Percentiles rank a stretch among this genome's conserved stretches.
Conservation (phyloP, 163 green algal genomes). For the Chlamydomonas reinhardtii region DNA sequence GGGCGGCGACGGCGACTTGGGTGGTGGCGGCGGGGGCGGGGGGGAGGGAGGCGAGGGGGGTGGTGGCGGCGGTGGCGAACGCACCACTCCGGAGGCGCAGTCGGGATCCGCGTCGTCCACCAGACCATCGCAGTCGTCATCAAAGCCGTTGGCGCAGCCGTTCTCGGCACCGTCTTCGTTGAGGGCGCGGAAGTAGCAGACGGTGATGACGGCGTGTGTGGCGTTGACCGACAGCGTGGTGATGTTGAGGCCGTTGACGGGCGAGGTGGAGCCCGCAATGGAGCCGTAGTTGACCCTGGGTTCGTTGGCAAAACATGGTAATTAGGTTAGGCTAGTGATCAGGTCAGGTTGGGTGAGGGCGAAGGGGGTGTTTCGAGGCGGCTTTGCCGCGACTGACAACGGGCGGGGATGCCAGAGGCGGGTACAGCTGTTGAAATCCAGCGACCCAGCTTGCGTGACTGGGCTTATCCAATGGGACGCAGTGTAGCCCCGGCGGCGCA, state of each 20-base stretch:
- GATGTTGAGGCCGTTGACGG: background rate
- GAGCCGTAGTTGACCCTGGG: background rate
- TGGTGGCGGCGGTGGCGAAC: background rate
- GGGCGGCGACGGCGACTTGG: background rate
- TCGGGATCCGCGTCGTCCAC: background rate
- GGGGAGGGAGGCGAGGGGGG: background rate
- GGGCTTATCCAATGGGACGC: background rate
- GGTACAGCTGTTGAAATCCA: no score
- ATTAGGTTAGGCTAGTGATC: no score
- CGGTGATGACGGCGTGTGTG: background rate
- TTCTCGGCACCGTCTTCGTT: background rate
- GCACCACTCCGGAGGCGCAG: background rate
- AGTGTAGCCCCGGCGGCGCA: background rate
- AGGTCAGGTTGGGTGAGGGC: no score
- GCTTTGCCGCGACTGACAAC: no score
- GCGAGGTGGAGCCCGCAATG: no score
- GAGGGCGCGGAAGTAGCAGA: background rate
- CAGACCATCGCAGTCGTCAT: constrained; percentile 3
- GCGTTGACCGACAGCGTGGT: background rate
- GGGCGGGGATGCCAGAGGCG: no score
- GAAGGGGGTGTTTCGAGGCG: no score
- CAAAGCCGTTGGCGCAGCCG: background rate
- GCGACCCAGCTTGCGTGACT: no score
- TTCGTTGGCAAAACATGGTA: no score
- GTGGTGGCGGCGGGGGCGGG: background rate